Percentiles rank a stretch among this genome's conserved stretches.
Conservation (phyloP, 2,329 filamentous ascomycete genomes). For the Pestalotiopsis sp. region DNA sequence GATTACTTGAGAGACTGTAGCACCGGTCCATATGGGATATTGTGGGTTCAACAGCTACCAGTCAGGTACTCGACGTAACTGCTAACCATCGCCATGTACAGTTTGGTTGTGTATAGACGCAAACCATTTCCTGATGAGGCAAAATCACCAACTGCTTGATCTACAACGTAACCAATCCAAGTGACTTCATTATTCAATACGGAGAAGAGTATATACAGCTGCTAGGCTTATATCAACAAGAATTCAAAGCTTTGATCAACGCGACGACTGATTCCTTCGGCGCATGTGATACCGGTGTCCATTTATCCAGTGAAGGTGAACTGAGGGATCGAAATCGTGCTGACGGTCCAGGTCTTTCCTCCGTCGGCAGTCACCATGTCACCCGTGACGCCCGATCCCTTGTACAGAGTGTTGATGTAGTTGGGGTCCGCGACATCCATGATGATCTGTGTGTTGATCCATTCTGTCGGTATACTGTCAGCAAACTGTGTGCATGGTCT, state of each 20-base stretch:
- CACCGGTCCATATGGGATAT: neutral
- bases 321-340: constrained; percentile 35
- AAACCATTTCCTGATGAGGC: neutral
- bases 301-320: constrained; percentile 18
- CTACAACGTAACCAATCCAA: neutral
- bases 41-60: neutral
- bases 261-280: too few species aligned
- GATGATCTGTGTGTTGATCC: constrained; percentile 39
- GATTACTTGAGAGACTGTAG: neutral
- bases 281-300: too few species aligned
- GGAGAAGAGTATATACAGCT: too few species aligned
- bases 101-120: neutral
- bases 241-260: too few species aligned
- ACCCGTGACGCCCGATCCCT: constrained; percentile 40
- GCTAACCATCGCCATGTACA: neutral
- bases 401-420: constrained; percentile 38
- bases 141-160: neutral
- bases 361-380: constrained; percentile 40
- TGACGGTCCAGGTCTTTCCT: constrained; percentile 45
- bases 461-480: constrained; percentile 23
- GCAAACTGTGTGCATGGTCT: neutral
- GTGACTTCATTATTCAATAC: too few species aligned
- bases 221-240: too few species aligned
- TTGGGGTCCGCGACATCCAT: constrained; percentile 30
- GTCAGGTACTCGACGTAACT: neutral